Percentiles rank a stretch among this genome's conserved stretches.
Conservation (phyloP, 106 monocot species). For the Agapanthus africanus region DNA sequence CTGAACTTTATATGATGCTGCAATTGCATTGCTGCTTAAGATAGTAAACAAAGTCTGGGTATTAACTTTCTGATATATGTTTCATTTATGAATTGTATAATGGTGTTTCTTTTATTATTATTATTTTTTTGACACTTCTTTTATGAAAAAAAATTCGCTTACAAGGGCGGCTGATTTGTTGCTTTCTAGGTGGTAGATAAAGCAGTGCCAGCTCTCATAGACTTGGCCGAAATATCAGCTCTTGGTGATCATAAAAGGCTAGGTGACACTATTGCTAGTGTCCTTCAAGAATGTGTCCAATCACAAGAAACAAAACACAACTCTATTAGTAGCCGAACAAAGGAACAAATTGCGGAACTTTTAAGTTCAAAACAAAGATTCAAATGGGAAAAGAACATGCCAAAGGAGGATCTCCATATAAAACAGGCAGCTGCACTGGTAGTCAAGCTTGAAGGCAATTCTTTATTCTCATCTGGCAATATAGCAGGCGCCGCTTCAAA, state of each 20-base stretch:
- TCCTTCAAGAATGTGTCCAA: constrained; percentile 58
- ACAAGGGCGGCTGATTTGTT: neutral
- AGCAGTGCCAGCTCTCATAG: constrained; percentile 56
- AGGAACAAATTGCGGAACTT: constrained; percentile 59
- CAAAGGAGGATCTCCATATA: constrained; percentile 82
- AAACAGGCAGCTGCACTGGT: constrained; percentile 81
- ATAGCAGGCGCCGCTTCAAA: constrained; percentile 72
- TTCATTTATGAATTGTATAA: neutral
- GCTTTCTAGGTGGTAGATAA: constrained; percentile 65
- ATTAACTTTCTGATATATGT: neutral
- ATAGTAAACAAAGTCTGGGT: neutral
- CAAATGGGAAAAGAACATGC: constrained; percentile 70
- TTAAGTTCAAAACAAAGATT: constrained; percentile 48
- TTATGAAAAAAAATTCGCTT: neutral
- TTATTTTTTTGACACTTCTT: no score
- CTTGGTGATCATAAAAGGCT: constrained; percentile 70
- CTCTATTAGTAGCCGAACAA: constrained; percentile 27
- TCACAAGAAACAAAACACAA: constrained; percentile 19
- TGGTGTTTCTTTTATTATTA: neutral
- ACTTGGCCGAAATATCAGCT: constrained; percentile 57
- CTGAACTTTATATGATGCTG: no score
- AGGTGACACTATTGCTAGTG: constrained; percentile 50
- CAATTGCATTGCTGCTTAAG: neutral
- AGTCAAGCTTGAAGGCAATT: constrained; percentile 88
- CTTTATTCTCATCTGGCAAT: constrained; percentile 80